Evolutionary conservation across 805 yeast species (phyloP), one percentile per base, ranked within the genome.

Genomic region (Myxozyma melibiosi): DNA sequence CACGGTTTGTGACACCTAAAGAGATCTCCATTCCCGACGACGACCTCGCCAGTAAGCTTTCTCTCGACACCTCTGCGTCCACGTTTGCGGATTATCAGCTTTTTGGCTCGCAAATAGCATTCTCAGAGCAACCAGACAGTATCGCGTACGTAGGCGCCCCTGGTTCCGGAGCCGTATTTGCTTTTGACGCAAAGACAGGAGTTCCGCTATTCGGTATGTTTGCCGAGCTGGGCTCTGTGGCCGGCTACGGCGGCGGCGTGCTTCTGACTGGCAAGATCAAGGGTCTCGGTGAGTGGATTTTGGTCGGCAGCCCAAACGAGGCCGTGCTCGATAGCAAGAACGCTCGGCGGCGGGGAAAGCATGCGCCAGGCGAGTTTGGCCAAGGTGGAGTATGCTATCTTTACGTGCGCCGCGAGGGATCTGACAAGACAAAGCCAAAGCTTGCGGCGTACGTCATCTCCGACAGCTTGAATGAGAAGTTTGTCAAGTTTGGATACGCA

Each of bases 351-450:
- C 62, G 45, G 34, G 63, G 42, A 43, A 57, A 0, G 31, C 48
- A 0, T 71, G 76, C 57, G 48, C 66, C 8, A 70, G 74, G 37
- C 70, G 78, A 54, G 27, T 48, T 27, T 25, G 51, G 45, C 14
- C 63, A 59, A 30, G 40, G 47, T 47, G 86, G 86, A 2, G 68
- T 73, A 2, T 72, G 75, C 0, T 73, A 74, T 54, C 57, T 74
- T 1, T 78, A 74, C 64, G 52, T 59, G 11, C 37, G 58, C 13
- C 40, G 45, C 5, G 45, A 45, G 18, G 39, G 59, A 53, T 4
- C 47, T 46, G 7, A 45, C 61, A 18, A 50, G 62, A 16, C 60
- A 52, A 20, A 67, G 68, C 30, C 56, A 38, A 31, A 53, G 5
- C 41, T 70, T 25, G 40, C 50, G 14, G 46, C 58, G 9, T 59